Percentiles rank a stretch among this genome's conserved stretches.
phyloP scores from a whole-genome alignment of 352 stramenopile genomes.

The Globisporangium cystogenes region DNA sequence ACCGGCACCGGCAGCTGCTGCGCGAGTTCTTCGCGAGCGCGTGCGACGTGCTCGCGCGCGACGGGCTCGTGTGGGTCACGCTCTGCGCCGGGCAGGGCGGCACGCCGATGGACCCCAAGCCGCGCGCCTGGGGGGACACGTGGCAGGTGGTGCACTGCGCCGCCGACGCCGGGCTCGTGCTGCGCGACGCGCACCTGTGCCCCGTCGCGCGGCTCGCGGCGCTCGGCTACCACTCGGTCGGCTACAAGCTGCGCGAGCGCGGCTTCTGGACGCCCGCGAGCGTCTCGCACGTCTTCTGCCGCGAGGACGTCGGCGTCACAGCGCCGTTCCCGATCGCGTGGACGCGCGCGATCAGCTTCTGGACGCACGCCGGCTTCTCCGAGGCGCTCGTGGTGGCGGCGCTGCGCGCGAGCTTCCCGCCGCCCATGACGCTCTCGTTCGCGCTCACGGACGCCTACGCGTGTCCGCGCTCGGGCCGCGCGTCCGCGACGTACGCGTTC shows the following conservation, averaged over 20 bases:
- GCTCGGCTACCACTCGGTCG: constrained; percentile 78
- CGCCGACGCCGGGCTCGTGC: constrained; percentile 42
- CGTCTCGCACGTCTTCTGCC: constrained; percentile 67
- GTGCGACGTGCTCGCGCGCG: constrained; percentile 30
- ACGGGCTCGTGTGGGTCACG: constrained; percentile 79
- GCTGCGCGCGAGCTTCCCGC: constrained; percentile 39
- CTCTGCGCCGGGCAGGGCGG: constrained; percentile 76
- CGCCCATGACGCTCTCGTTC: constrained; percentile 26
- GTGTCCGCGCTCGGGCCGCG: constrained; percentile 39
- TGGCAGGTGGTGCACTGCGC: constrained; percentile 79
- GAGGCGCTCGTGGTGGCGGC: constrained; percentile 40
- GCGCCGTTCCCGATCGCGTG: constrained; percentile 56
- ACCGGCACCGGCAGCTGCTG: constrained; percentile 73
- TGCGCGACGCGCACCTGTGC: constrained; percentile 57
- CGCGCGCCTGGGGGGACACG: constrained; percentile 57
- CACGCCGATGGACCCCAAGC: constrained; percentile 58
- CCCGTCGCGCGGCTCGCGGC: constrained; percentile 46
- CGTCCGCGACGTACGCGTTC: constrained; percentile 59
- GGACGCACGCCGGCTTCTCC: constrained; percentile 54
- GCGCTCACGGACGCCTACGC: constrained; percentile 56
- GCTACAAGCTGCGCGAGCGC: constrained; percentile 70
- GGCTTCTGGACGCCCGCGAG: constrained; percentile 65
- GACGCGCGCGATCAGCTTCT: constrained; percentile 73
- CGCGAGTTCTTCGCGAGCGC: constrained; percentile 73
- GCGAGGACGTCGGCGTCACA: constrained; percentile 28